phyloP scores from a whole-genome alignment of 768 basidiomycete genomes.

The Lanmaoa rubissima region DNA sequence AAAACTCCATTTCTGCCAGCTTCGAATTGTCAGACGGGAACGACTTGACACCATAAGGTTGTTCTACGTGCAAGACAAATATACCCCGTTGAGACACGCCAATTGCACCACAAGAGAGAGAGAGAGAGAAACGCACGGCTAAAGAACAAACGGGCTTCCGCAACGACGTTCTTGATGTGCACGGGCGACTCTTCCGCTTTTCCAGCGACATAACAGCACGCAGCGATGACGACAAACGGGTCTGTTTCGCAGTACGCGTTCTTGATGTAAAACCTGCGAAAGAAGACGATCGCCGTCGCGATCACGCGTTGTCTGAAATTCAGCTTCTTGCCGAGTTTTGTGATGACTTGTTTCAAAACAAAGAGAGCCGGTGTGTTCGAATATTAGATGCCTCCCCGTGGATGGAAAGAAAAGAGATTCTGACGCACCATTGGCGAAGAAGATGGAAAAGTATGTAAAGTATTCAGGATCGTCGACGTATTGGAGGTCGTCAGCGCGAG shows the following conservation, averaged over 20 bases:
- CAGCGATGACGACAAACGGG: conserved; percentile 87
- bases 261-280: conserved; percentile 95
- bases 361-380: no score
- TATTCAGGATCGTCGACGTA: conserved; percentile 78
- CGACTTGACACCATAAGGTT: conserved; percentile 70
- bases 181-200: conserved; percentile 97
- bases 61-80: conserved; percentile 36
- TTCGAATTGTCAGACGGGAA: conserved; percentile 89
- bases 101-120: background rate
- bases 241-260: conserved; percentile 96
- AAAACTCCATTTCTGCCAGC: conserved; percentile 99
- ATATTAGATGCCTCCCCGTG: background rate
- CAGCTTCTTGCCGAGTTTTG: conserved; percentile 83
- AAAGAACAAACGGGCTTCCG: conserved; percentile 79
- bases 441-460: conserved; percentile 81
- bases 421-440: conserved; percentile 75
- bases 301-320: conserved; percentile 85
- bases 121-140: conserved; percentile 46
- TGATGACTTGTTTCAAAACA: conserved; percentile 54
- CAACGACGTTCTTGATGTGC: conserved; percentile 89
- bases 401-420: background rate
- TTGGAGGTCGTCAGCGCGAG: conserved; percentile 73
- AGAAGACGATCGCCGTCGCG: conserved; percentile 93
- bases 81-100: background rate
- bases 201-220: conserved; percentile 93